Conservation (phyloP, 2,329 filamentous ascomycete species). For the Aplosporella prunicola region DNA sequence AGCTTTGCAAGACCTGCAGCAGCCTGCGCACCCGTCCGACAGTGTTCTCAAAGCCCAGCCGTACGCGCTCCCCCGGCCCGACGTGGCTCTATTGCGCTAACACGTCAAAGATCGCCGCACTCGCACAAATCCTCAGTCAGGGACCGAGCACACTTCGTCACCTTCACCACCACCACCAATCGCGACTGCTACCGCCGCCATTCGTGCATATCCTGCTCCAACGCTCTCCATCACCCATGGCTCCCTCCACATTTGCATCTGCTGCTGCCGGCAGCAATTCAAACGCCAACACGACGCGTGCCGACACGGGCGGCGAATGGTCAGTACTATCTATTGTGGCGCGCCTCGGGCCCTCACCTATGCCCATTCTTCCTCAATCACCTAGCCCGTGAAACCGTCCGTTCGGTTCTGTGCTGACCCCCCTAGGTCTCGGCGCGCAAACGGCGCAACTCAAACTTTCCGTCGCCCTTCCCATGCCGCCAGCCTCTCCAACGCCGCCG, state of each 20-base stretch:
- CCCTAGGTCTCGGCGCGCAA: constrained; percentile 52
- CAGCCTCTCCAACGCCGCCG: constrained; percentile 36
- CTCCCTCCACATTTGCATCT: constrained; percentile 42
- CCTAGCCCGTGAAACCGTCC: no score
- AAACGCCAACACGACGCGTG: constrained; percentile 29
- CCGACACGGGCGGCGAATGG: constrained; percentile 38
- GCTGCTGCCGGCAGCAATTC: constrained; percentile 37
- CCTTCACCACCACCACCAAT: constrained; percentile 6
- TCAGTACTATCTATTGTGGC: constrained; percentile 29
- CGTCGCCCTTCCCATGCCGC: constrained; percentile 53
- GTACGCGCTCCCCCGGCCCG: background rate
- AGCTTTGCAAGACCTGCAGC: no score
- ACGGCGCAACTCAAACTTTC: constrained; percentile 59
- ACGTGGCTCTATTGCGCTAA: background rate
- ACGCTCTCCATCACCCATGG: constrained; percentile 23
- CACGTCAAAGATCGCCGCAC: constrained; percentile 7
- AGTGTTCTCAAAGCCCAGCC: no score
- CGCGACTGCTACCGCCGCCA: constrained; percentile 2
- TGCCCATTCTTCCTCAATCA: background rate
- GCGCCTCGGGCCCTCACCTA: background rate
- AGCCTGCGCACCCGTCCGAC: no score
- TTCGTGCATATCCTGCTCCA: background rate
- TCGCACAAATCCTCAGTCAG: constrained; percentile 8
- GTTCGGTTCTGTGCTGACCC: constrained; percentile 3
- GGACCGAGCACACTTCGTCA: constrained; percentile 6